Evolutionary conservation across 768 basidiomycete species (phyloP), one percentile per base, ranked within the genome.

Genomic region (Auriscalpium vulgare): DNA sequence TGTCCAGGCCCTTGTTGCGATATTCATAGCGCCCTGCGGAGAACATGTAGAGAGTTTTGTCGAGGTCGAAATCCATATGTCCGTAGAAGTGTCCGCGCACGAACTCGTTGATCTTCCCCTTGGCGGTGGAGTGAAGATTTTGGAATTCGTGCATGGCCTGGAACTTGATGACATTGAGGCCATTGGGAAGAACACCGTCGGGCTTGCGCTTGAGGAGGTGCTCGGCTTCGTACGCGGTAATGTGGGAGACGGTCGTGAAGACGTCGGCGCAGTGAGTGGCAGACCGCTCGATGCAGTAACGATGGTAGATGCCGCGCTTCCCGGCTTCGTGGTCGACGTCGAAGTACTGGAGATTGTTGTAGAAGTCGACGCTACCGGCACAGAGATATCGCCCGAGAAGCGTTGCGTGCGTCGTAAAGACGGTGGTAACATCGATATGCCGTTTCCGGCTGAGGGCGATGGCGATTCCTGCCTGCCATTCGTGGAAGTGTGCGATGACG

Each of bases 61-160:
- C 91, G 44, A 98, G 79, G 71, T 97, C 92, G 66, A 98, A 97
- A 68, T 98, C 90, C 71, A 91, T 92, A 67, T 95, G 87, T 3
- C 95, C 95, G 68, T 98, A 99, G 73, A 99, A 99, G 69, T 99
- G 97, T 13, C 97, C 97, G 44, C 93, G 81, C 49, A 97, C 82
- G 61, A 99, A 99, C 65, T 99, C 97, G 74, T 97, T 88, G 68
- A 99, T 98, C 75, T 99, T 99, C n/a, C 86, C 85, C 71, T 98
- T 99, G 53, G 88, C 79, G 1, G 84, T 86, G 0, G 92, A 84
- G 66, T 99, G 97, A 55, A 97, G 68, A 69, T 98, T 97, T 69
- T 94, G 93, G 75, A 97, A 97, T 69, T 99, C 97, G 78, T 98
- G 97, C 87, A 98, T 97, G 10, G 97, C 95, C 63, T 93, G 90